Base-by-base conservation (phyloP, 140 eudicot species). In the Anethum foeniculum region DNA sequence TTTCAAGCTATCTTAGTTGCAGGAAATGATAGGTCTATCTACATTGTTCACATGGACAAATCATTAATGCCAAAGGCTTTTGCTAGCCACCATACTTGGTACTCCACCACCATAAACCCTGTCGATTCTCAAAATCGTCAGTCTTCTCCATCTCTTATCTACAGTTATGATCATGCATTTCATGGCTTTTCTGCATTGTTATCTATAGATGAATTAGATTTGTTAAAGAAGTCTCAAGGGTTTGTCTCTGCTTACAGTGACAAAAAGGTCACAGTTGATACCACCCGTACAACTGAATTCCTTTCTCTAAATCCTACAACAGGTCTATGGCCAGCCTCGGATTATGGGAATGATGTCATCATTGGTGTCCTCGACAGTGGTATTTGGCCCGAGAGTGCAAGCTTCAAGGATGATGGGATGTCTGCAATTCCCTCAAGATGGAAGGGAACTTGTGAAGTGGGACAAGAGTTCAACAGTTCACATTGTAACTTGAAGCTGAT, bases 41-140 rank as follows among this genome's bases (percentile, higher is more conserved):
- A 87, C 71, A 87, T 87, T 18, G 71, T 87, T 76, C 90, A 87
- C 82, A 87, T 87, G 90, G 90, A 87, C 80, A 84, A 84, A 67
- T 84, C 86, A 6, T 23, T 23, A 18, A 84, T 86, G 85, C 90
- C 87, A 8, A 81, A 78, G 23, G 36, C 73, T 34, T 86, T 84
- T 25, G 13, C 80, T 7, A 81, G 46, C 67, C 90, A 81, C 64
- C 71, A 67, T 38, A 83, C 76, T 72, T 86, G 90, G 90, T 87
- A 87, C 77, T 38, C 90, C 16, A 30, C 71, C 56, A 68, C 54
- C 6, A n/a, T 84, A 2, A 34, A 84, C 28, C 75, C 89, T 36
- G 30, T 69, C 9, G 49, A 79, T 21, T 19, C 75, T 13, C 60
- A 27, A 0, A 19, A 4, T 43, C 68, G 0, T 5, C 0, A 44